Evolutionary conservation across 108 stramenopile species (phyloP), one percentile per base, ranked within the genome.

Genomic region (Cyclotella atomus): DNA sequence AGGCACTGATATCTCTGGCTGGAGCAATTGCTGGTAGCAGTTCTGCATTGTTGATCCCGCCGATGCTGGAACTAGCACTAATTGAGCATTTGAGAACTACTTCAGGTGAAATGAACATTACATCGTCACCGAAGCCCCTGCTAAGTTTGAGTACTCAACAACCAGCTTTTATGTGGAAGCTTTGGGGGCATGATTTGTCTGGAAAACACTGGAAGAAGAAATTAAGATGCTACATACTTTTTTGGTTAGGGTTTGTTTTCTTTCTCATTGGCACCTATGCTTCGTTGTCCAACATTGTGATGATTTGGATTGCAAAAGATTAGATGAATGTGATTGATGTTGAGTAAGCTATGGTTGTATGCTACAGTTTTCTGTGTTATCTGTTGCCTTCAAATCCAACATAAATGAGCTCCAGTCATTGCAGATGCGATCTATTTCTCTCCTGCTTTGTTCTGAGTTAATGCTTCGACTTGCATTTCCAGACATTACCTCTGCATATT

Each of bases 1-100:
- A 91, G 47, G 59, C 71, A 17, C 64, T 91, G 25, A 85, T 91
- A 38, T 83, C 84, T 20, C 55, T 91, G 59, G 88, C 86, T 1
- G 90, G 90, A 14, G 90, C 90, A 17, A 17, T 91, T 38, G 79
- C 87, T 2, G 90, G 90, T 17, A 87, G 84, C 10, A 79, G 83
- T 3, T 81, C 88, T 0, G 90, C 87, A 0, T 60, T 91, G 21
- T 46, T 91, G 27, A 84, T 91, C 57, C 90, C 90, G 12, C 90
- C 90, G 20, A 66, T 89, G 47, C 62, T 90, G 24, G 84, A 89
- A 71, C 59, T 86, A 20, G 85, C 84, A 35, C 77, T 62, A 53
- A 70, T 87, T 56, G 49, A 63, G 38, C 82, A 83, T 29, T 41
- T 73, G 10, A 80, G 86, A 78, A 27, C 57, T 43, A 43, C 61